Base-by-base conservation (phyloP, 257 asterid species). In the Nicotiana noctiflora region DNA sequence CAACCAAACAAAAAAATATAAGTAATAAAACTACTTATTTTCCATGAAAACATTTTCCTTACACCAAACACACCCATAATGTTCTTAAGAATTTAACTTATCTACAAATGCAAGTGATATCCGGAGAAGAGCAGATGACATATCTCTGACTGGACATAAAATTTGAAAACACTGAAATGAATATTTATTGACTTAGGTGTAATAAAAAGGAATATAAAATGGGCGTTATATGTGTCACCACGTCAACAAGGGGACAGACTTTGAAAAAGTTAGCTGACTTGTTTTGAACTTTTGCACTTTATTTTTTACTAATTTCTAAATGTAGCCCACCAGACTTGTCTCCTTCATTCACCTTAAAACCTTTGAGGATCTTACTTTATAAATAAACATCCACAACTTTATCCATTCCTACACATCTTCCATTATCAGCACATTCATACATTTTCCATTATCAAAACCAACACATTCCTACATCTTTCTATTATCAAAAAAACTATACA, bases 301-400 rank as follows among this genome's bases (percentile, higher is more conserved):
- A 40, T 8, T 88, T 88, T 79, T 80, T 85, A 32, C 37, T 8
- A 84, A 34, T 21, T 84, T 83, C 88, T 83, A 72, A 85, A 80
- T 68, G 83, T 86, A 84, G 87, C 92, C 93, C 92, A 89, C 97
- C 88, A 86, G 37, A 64, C 32, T 85, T 86, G 91, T 82, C 96
- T 82, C 82, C 79, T 83, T 84, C 79, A 32, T 60, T 75, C 60
- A 59, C 78, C 79, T 74, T 81, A 84, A 84, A 83, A 79, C 60
- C 81, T 37, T 23, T 5, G 21, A n/a, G 29, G 14, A 40, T 56
- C 65, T 84, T 65, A 78, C 88, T 83, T 77, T 82, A 91, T 91
- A 94, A 88, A 89, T 88, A 79, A 70, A 62, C 80, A 82, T 79
- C 63, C 55, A 55, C 77, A 80, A 19, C 84, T 18, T 18, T 4